phyloP scores from a whole-genome alignment of 208 protist species.

The Histomonas meleagridis region DNA sequence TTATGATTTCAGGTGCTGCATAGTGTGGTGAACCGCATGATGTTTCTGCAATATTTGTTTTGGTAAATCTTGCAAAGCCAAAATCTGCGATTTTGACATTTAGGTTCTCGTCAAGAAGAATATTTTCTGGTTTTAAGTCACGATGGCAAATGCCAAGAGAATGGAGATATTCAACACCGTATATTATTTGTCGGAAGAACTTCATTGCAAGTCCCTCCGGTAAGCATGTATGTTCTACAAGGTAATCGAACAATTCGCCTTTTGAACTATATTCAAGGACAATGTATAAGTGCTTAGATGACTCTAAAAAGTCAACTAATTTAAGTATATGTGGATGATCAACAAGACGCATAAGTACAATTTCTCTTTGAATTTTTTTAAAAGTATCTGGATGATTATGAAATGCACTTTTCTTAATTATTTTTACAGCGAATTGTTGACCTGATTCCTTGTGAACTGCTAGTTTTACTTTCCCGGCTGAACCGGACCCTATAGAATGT shows the following conservation, averaged over 20 bases:
- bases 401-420: background rate
- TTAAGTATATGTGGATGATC: background rate
- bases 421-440: background rate
- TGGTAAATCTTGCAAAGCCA: background rate
- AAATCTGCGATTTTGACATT: conserved; percentile 4
- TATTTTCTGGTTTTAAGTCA: conserved; percentile 52
- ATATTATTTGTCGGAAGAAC: conserved; percentile 53
- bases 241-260: conserved; percentile 57
- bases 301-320: conserved; percentile 47
- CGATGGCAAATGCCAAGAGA: conserved; percentile 49
- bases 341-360: background rate
- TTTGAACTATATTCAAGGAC: conserved; percentile 52
- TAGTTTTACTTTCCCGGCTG: background rate
- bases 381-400: background rate
- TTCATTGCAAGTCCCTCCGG: conserved; percentile 39
- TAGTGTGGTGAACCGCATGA: background rate
- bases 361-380: background rate
- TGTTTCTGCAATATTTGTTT: background rate
- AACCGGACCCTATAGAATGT: background rate
- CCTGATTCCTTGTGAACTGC: background rate
- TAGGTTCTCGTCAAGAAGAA: background rate
- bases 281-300: conserved; percentile 48
- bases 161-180: conserved; percentile 56
- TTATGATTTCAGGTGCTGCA: background rate
- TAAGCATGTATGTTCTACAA: conserved; percentile 45